Percentiles rank a stretch among this genome's conserved stretches.
These are phyloP conservation scores for Myriosclerotinia duriaeana DNA, from an alignment of 2,329 filamentous ascomycete species.

Conservation along the genomic window DNA sequence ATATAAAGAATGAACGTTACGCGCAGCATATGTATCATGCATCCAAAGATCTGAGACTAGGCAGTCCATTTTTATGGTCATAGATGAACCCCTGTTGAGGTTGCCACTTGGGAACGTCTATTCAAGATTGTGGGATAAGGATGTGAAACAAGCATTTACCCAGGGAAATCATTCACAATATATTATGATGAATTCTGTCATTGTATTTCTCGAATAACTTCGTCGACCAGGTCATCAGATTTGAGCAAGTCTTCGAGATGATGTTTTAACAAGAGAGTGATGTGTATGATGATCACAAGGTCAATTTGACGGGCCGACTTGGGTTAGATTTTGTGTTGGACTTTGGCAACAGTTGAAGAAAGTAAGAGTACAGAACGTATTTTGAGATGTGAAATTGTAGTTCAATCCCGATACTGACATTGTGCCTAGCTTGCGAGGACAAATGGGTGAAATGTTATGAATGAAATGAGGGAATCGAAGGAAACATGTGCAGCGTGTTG, in stretches of 20 bases:
- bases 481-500: not conserved
- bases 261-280: constrained; percentile 1
- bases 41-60: not conserved
- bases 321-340: not conserved
- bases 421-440: not conserved
- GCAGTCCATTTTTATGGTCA: not conserved
- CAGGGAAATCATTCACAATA: constrained; percentile 1
- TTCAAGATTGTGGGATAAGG: not conserved
- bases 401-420: too few relatives aligned
- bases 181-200: not conserved
- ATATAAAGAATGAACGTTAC: not conserved
- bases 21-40: not conserved
- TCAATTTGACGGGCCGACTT: constrained; percentile 11
- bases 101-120: not conserved
- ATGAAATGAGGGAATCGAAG: not conserved
- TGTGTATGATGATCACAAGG: constrained; percentile 16
- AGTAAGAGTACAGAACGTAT: not conserved
- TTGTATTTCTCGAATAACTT: not conserved
- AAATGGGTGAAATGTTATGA: not conserved
- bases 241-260: not conserved
- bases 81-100: not conserved
- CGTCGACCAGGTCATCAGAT: constrained; percentile 1
- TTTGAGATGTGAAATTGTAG: not conserved
- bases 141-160: constrained; percentile 10
- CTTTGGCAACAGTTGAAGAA: not conserved